These are phyloP conservation scores for Neurospora intermedia DNA, from an alignment of 495 filamentous ascomycete species.

Conservation along the genomic window DNA sequence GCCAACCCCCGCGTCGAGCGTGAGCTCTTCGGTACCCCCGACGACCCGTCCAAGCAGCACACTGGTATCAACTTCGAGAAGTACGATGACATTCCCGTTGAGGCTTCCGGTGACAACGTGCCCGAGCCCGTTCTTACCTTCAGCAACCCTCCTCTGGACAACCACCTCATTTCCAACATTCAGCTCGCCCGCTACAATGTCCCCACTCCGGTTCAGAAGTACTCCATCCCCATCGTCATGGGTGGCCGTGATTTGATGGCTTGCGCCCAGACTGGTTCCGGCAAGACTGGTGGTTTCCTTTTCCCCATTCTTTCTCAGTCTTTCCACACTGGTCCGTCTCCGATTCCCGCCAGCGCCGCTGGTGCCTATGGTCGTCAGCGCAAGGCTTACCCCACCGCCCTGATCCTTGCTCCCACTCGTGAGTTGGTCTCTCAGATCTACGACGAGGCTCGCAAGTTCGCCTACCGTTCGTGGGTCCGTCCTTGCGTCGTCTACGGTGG, in stretches of 20 bases:
- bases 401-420: constrained; percentile 92
- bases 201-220: constrained; percentile 95
- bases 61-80: constrained; percentile 99
- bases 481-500: constrained; percentile 98
- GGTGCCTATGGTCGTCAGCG: constrained; percentile 73
- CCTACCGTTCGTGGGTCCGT: constrained; percentile 96
- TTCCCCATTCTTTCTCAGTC: constrained; percentile 97
- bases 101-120: constrained; percentile 87
- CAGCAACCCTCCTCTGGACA: constrained; percentile 87
- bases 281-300: constrained; percentile 98
- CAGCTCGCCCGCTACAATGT: constrained; percentile 84
- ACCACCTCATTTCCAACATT: constrained; percentile 86
- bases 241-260: constrained; percentile 95
- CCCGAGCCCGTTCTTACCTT: constrained; percentile 85
- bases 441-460: constrained; percentile 94
- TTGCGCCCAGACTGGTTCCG: constrained; percentile 96
- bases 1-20: constrained; percentile 82
- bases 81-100: constrained; percentile 98
- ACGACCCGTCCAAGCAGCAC: constrained; percentile 88
- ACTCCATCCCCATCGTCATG: constrained; percentile 97
- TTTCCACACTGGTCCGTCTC: constrained; percentile 74
- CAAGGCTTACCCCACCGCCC: constrained; percentile 90
- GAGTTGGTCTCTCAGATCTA: constrained; percentile 98
- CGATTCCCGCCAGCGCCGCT: constrained; percentile 48
- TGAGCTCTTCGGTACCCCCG: constrained; percentile 87